Evolutionary conservation across 306 rosid genomes (phyloP).

Genomic region (Pyrus bretschneideri): DNA sequence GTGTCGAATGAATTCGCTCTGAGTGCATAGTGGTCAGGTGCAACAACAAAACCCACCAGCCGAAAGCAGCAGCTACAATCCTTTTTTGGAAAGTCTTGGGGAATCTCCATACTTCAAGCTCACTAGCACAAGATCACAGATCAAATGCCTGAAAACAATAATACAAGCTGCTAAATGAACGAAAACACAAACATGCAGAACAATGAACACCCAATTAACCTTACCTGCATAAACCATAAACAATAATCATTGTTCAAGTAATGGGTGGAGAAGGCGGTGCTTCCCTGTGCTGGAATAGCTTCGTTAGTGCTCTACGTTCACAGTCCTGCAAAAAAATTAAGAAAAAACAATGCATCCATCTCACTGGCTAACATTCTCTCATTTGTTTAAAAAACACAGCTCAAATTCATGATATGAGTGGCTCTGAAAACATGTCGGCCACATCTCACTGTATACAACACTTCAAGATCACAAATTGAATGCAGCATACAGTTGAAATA

Average conservation of each 20-base stretch:
- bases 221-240: slow-evolving; percentile 8
- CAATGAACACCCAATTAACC: slow-evolving; percentile 4
- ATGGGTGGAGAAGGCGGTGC: slow-evolving; percentile 37
- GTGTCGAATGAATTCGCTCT: neutral
- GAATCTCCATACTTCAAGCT: neutral
- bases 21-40: neutral
- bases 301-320: slow-evolving; percentile 78
- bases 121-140: too few species aligned
- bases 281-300: slow-evolving; percentile 70
- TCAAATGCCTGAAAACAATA: neutral
- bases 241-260: slow-evolving; percentile 25
- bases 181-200: neutral
- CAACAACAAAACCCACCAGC: neutral
- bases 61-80: neutral
- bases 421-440: neutral
- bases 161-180: neutral
- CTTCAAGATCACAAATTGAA: neutral
- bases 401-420: neutral
- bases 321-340: slow-evolving; percentile 58
- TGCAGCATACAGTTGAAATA: neutral
- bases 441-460: neutral
- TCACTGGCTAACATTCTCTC: neutral
- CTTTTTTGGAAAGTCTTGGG: neutral
- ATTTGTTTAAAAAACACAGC: neutral
- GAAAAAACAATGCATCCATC: neutral